A percentile compares a stretch with the other conserved stretches of the same genome.
Conservation (phyloP, 306 rosid genomes). For the Corylus americana region DNA sequence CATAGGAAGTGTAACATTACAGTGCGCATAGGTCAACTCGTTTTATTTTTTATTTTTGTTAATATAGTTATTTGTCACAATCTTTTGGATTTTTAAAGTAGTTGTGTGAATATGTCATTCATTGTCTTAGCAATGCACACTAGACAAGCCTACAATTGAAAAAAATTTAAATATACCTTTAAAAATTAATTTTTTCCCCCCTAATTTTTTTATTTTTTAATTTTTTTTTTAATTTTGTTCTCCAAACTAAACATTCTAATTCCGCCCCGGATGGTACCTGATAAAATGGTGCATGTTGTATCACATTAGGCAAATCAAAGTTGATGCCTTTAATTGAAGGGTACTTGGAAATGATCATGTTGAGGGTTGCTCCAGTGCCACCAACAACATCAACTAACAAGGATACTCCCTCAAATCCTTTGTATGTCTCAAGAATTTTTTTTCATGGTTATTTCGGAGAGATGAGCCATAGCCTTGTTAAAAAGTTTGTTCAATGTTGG, state of each 20-base stretch:
- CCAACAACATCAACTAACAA: constrained; percentile 41
- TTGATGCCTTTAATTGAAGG: constrained; percentile 39
- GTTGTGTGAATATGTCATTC: background rate
- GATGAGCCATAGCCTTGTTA: constrained; percentile 29
- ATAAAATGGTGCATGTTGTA: constrained; percentile 23
- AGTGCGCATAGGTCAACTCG: too few relatives aligned
- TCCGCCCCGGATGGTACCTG: constrained; percentile 10
- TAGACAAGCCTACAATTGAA: background rate
- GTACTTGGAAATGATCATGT: constrained; percentile 30
- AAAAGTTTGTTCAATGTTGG: constrained; percentile 9
- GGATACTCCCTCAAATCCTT: constrained; percentile 28
- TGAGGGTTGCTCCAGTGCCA: constrained; percentile 35
- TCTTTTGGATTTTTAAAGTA: too few relatives aligned
- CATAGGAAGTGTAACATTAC: too few relatives aligned
- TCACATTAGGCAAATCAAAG: constrained; percentile 19
- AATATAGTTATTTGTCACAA: too few relatives aligned
- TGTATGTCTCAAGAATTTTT: constrained; percentile 15
- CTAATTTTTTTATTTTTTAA: too few relatives aligned
- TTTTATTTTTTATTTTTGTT: too few relatives aligned
- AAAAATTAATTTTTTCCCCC: too few relatives aligned
- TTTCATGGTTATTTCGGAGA: constrained; percentile 9
- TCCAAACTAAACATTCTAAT: too few relatives aligned
- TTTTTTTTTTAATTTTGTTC: too few relatives aligned
- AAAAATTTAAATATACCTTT: background rate
- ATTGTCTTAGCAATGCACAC: too few relatives aligned